Conservation (phyloP, 495 filamentous ascomycete species). For the Penicillium cataractarum region DNA sequence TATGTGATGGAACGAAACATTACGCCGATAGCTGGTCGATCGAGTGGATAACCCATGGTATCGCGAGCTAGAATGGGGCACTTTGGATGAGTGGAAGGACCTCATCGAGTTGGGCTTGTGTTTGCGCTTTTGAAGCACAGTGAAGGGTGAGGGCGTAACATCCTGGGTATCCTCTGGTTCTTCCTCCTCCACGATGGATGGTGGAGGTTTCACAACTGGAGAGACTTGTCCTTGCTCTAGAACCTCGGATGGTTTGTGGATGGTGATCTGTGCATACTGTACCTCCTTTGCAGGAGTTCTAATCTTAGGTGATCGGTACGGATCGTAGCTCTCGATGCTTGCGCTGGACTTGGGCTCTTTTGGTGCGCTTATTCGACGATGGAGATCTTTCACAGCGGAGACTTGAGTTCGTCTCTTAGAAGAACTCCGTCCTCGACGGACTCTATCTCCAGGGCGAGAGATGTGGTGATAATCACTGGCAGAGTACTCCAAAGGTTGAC, state of each 20-base stretch:
- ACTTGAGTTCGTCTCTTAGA: slow-evolving; percentile 66
- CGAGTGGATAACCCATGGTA: slow-evolving; percentile 56
- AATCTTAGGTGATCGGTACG: slow-evolving; percentile 71
- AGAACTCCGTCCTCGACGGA: slow-evolving; percentile 33
- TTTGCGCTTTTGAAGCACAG: slow-evolving; percentile 40
- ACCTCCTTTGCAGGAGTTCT: slow-evolving; percentile 39
- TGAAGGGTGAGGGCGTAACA: slow-evolving; percentile 32
- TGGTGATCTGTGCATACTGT: slow-evolving; percentile 63
- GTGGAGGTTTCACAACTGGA: slow-evolving; percentile 24
- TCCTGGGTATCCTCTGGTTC: slow-evolving; percentile 21
- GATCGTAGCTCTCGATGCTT: slow-evolving; percentile 74
- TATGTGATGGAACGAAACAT: slow-evolving; percentile 76
- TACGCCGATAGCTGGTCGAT: slow-evolving; percentile 69
- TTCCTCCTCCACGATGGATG: slow-evolving; percentile 32
- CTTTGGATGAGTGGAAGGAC: slow-evolving; percentile 42
- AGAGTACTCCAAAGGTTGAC: slow-evolving; percentile 72
- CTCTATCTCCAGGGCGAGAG: slow-evolving; percentile 42
- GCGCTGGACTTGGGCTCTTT: slow-evolving; percentile 50
- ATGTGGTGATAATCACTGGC: slow-evolving; percentile 87
- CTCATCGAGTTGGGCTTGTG: slow-evolving; percentile 41
- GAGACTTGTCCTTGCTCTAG: slow-evolving; percentile 11
- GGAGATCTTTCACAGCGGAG: slow-evolving; percentile 67
- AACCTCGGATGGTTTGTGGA: slow-evolving; percentile 55
- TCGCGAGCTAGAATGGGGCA: slow-evolving; percentile 58
- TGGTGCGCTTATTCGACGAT: slow-evolving; percentile 45